Evolutionary conservation across 169 alveolate genomes (phyloP), one percentile per base, ranked within the genome.

Genomic region (Plasmodium sp.): DNA sequence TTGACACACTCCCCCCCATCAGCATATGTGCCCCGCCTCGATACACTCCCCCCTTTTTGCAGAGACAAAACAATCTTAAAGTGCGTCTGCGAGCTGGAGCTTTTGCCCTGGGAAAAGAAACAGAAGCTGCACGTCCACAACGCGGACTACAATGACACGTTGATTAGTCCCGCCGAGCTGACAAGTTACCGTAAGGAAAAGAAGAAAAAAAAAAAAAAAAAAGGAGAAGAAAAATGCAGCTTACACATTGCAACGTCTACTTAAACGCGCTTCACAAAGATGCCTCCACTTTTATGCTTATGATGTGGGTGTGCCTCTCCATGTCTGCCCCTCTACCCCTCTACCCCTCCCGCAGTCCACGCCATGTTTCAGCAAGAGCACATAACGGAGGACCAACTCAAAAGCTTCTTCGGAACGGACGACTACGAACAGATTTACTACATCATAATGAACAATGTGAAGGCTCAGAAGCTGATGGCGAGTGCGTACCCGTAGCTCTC

Each of bases 381-480:
- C 33, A 75, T 86, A 75, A 77, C 79, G 14, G 93, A 86, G 43
- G 93, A 86, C 4, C 85, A 86, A 75, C 86, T 86, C 12, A 74
- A 77, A 56, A 77, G 45, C 36, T 77, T 51, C 67, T 86, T 86
- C 67, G 85, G 86, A 14, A 86, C 93, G 33, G 72, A 77, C 33
- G 77, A 86, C 71, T 86, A 86, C 72, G 93, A 86, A 48, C 74
- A 86, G 67, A 86, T 86, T 75, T 86, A 86, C 67, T 86, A 86
- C 72, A 79, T 86, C 16, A 86, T 86, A 22, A 54, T 86, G 93
- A 86, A 77, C 43, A 86, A 86, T 39, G 43, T 86, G 71, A 86
- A 77, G n/a, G 43, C 39, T 31, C 77, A 86, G 45, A 86, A 86
- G 39, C 51, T 77, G 62, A 67, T 86, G 81, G 72, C 67, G 82